Evolutionary conservation across 2,329 filamentous ascomycete species (phyloP).

Genomic region (Botrytis squamosa): DNA sequence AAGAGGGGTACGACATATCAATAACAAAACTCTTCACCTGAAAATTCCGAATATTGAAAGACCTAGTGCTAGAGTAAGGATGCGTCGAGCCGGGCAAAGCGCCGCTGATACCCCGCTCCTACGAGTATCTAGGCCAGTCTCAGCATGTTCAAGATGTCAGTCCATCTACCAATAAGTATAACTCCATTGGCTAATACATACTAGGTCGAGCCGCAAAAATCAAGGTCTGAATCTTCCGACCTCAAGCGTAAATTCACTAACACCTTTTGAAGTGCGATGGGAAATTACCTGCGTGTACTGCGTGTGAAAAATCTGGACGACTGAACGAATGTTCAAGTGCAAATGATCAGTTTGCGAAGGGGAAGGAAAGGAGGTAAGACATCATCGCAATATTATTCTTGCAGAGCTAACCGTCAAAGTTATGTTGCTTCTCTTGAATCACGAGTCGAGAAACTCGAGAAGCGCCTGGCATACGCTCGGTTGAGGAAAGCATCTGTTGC

Average conservation of each 20-base stretch:
- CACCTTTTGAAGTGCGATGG: slow-evolving; percentile 70
- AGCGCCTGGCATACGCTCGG: slow-evolving; percentile 67
- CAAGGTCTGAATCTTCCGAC: slow-evolving; percentile 55
- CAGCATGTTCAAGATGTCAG: slow-evolving; percentile 74
- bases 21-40: background rate
- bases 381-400: background rate
- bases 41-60: background rate
- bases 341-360: slow-evolving; percentile 92
- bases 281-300: slow-evolving; percentile 90
- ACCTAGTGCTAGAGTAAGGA: slow-evolving; percentile 18
- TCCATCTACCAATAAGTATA: slow-evolving; percentile 17
- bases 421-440: slow-evolving; percentile 96
- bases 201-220: slow-evolving; percentile 83
- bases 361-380: slow-evolving; percentile 81
- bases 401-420: slow-evolving; percentile 39
- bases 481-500: slow-evolving; percentile 69
- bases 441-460: slow-evolving; percentile 83
- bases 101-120: slow-evolving; percentile 53
- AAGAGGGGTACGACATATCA: slow-evolving; percentile 2
- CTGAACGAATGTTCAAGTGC: slow-evolving; percentile 87
- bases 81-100: slow-evolving; percentile 31
- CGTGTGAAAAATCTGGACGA: slow-evolving; percentile 88
- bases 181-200: slow-evolving; percentile 6
- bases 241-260: slow-evolving; percentile 26
- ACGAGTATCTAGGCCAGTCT: slow-evolving; percentile 74